Percentiles rank a stretch among this genome's conserved stretches.
Evolutionary conservation across 371 early-diverging fungal species (phyloP).

Genomic region (Apophysomyces sp.): DNA sequence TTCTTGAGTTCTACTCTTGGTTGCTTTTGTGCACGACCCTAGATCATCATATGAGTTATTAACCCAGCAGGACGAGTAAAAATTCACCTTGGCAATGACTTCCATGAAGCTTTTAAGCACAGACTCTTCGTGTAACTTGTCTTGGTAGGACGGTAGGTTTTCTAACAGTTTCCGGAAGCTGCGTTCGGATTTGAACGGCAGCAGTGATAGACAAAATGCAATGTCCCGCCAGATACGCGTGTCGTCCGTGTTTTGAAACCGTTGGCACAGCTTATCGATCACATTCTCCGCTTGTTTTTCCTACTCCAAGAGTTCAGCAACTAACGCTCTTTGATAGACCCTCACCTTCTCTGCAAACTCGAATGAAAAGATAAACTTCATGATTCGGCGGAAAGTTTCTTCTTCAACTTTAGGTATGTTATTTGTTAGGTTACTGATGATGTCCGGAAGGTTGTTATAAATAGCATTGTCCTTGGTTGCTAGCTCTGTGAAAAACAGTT

Average conservation of each 20-base stretch:
- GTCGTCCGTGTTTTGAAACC: slow-evolving; percentile 78
- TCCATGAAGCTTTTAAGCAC: slow-evolving; percentile 85
- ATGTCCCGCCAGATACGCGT: slow-evolving; percentile 90
- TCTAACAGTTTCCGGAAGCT: slow-evolving; percentile 83
- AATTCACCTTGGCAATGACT: slow-evolving; percentile 77
- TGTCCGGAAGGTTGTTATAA: slow-evolving; percentile 97
- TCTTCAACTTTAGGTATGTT: slow-evolving; percentile 66
- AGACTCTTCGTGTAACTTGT: slow-evolving; percentile 81
- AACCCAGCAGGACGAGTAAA: background rate
- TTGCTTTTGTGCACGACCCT: slow-evolving; percentile 65
- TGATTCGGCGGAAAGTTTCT: slow-evolving; percentile 78
- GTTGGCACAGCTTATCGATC: slow-evolving; percentile 91
- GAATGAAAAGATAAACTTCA: slow-evolving; percentile 85
- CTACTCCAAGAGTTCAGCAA: slow-evolving; percentile 34
- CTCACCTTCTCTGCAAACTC: slow-evolving; percentile 91
- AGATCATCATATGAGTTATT: background rate
- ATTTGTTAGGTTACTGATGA: slow-evolving; percentile 84
- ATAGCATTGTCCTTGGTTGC: slow-evolving; percentile 96
- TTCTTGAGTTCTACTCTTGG: slow-evolving; percentile 74
- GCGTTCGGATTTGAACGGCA: slow-evolving; percentile 85
- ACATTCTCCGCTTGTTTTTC: slow-evolving; percentile 93
- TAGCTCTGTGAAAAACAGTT: slow-evolving; percentile 94
- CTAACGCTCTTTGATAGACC: too few species aligned
- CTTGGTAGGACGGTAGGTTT: slow-evolving; percentile 77
- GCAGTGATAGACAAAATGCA: slow-evolving; percentile 83